phyloP scores from a whole-genome alignment of 371 early-diverging fungal genomes.

The Mycotypha africana region DNA sequence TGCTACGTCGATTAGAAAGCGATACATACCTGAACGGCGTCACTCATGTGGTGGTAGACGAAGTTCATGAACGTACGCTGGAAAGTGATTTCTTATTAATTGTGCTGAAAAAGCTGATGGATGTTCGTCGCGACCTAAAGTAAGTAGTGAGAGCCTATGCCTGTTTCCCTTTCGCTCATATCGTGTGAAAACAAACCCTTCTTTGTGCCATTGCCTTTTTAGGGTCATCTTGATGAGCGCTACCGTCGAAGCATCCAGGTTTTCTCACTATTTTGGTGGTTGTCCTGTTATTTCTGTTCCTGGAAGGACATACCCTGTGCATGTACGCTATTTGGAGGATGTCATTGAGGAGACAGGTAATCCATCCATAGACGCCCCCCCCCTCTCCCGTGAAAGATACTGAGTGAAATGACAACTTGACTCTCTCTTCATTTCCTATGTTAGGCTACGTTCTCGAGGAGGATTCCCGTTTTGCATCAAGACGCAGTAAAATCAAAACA shows the following conservation, averaged over 20 bases:
- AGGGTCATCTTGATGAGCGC: slow-evolving; percentile 80
- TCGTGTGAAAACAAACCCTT: too few relatives aligned
- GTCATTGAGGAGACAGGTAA: slow-evolving; percentile 49
- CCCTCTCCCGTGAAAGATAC: too few relatives aligned
- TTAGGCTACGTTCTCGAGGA: slow-evolving; percentile 51
- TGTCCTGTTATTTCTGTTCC: slow-evolving; percentile 71
- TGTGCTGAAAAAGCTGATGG: slow-evolving; percentile 48
- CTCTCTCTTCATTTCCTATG: slow-evolving; percentile 3
- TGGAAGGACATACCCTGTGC: slow-evolving; percentile 80
- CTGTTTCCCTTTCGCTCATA: neutral
- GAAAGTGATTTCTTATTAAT: slow-evolving; percentile 82
- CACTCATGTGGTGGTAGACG: slow-evolving; percentile 78
- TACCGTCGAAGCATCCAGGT: slow-evolving; percentile 63
- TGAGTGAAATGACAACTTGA: too few relatives aligned
- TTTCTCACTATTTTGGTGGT: slow-evolving; percentile 62
- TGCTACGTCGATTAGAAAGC: slow-evolving; percentile 63
- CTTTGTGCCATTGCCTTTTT: neutral
- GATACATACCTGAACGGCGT: slow-evolving; percentile 57
- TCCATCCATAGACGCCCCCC: neutral
- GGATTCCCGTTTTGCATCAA: slow-evolving; percentile 51
- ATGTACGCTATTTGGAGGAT: slow-evolving; percentile 70
- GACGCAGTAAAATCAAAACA: neutral
- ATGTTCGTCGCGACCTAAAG: slow-evolving; percentile 52
- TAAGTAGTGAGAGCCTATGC: slow-evolving; percentile 25
- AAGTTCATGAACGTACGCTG: slow-evolving; percentile 81